Conservation (phyloP, 1,284 basidiomycete species). For the Cystobasidium pallidum region DNA sequence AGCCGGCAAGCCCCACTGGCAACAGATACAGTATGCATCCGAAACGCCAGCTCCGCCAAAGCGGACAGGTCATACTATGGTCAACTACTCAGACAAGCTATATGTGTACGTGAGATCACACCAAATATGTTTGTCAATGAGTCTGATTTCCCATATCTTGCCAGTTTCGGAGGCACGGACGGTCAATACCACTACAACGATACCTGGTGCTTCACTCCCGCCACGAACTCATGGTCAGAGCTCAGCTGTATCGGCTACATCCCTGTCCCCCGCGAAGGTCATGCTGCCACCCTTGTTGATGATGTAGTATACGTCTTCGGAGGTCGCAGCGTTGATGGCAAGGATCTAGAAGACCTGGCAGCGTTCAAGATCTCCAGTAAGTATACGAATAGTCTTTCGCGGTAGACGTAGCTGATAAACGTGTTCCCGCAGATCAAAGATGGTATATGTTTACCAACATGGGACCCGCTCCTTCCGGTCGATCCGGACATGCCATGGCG, state of each 20-base stretch:
- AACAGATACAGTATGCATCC: conserved; percentile 58
- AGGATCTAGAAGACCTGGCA: conserved; percentile 90
- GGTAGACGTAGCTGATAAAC: conserved; percentile 38
- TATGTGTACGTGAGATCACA: conserved; percentile 66
- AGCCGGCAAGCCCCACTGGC: conserved; percentile 54
- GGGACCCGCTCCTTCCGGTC: conserved; percentile 87
- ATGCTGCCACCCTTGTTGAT: conserved; percentile 93
- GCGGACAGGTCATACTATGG: conserved; percentile 89
- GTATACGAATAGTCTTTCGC: conserved; percentile 52
- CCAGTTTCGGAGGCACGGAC: conserved; percentile 95
- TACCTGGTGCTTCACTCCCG: conserved; percentile 93
- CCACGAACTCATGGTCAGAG: conserved; percentile 83
- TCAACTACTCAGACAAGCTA: conserved; percentile 82
- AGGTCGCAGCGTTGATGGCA: conserved; percentile 93
- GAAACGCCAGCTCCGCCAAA: conserved; percentile 82
- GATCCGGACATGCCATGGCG: conserved; percentile 95
- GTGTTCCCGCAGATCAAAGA: conserved; percentile 68
- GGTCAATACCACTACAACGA: conserved; percentile 99
- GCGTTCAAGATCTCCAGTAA: conserved; percentile 95
- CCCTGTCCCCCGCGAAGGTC: conserved; percentile 93
- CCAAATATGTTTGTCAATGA: too few species aligned
- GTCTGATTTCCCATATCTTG: too few species aligned
- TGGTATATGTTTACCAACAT: conserved; percentile 99
- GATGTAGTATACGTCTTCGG: conserved; percentile 99
- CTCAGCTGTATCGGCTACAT: conserved; percentile 97